Conservation (phyloP, 129 eudicot species). For the Saposhnikovia divaricata region DNA sequence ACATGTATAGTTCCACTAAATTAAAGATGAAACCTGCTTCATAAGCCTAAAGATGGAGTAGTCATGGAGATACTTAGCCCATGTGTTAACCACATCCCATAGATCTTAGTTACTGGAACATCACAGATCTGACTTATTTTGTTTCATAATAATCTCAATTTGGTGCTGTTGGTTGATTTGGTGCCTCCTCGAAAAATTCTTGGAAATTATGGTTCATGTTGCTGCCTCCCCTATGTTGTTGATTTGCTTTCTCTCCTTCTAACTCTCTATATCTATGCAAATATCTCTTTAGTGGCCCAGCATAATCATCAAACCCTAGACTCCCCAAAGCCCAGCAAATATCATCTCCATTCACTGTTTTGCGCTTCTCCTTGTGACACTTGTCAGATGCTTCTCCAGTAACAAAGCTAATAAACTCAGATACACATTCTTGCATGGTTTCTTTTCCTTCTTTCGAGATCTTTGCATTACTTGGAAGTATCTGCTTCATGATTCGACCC, state of each 20-base stretch:
- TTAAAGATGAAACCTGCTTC: not conserved
- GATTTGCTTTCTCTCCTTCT: constrained; percentile 55
- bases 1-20: not conserved
- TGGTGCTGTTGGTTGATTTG: constrained; percentile 10
- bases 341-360: constrained; percentile 89
- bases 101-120: not conserved
- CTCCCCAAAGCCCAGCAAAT: constrained; percentile 77
- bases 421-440: constrained; percentile 91
- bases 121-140: not conserved
- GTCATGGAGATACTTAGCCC: not conserved
- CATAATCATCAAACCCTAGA: constrained; percentile 77
- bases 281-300: constrained; percentile 49
- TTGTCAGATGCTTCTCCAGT: constrained; percentile 88
- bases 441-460: constrained; percentile 86
- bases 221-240: constrained; percentile 12
- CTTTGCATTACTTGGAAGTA: constrained; percentile 68
- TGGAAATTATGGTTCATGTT: constrained; percentile 27
- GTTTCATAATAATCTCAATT: not conserved
- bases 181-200: constrained; percentile 31
- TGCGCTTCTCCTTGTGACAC: constrained; percentile 79
- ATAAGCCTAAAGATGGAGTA: not conserved
- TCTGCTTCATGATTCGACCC: constrained; percentile 85
- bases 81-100: not conserved
- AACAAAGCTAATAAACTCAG: constrained; percentile 90
- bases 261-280: constrained; percentile 53